A percentile compares a stretch with the other conserved stretches of the same genome.
Conservation (phyloP, 345 rosid species). For the Gynandropsis gynandra region DNA sequence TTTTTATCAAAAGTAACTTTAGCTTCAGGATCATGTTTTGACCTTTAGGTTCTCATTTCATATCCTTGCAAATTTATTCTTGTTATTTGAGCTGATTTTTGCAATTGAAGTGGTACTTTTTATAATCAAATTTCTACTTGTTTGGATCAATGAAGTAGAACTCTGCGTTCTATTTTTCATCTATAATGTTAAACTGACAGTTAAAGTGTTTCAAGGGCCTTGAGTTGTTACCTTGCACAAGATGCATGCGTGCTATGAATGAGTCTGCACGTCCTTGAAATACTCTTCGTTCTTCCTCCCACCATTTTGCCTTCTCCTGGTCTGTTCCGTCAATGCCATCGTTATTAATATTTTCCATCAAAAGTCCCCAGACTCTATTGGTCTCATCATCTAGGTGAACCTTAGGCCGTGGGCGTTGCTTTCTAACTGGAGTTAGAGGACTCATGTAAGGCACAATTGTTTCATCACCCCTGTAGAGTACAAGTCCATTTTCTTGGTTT, state of each 20-base stretch:
- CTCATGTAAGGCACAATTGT: slow-evolving; percentile 46
- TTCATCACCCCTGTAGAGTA: slow-evolving; percentile 45
- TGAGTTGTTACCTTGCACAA: slow-evolving; percentile 69
- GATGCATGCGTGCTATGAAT: slow-evolving; percentile 94
- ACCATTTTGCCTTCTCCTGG: slow-evolving; percentile 56
- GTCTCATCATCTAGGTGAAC: slow-evolving; percentile 87
- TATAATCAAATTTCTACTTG: neutral
- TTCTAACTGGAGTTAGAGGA: slow-evolving; percentile 33
- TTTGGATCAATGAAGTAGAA: too few relatives aligned
- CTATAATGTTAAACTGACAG: too few relatives aligned
- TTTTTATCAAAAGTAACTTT: too few relatives aligned
- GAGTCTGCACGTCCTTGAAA: slow-evolving; percentile 77
- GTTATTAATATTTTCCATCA: slow-evolving; percentile 56
- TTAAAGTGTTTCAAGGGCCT: slow-evolving; percentile 8
- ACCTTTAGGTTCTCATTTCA: too few relatives aligned
- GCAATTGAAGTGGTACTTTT: too few relatives aligned
- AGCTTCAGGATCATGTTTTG: too few relatives aligned
- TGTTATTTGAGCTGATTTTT: too few relatives aligned
- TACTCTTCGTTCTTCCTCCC: slow-evolving; percentile 79
- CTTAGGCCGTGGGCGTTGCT: slow-evolving; percentile 54
- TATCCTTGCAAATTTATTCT: too few relatives aligned
- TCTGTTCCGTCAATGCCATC: slow-evolving; percentile 72
- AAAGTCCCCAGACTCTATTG: slow-evolving; percentile 72
- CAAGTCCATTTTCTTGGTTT: slow-evolving; percentile 41
- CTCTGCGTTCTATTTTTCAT: too few relatives aligned